Conservation (phyloP, 768 basidiomycete species). For the Pilatotrama ljubarskyi region DNA sequence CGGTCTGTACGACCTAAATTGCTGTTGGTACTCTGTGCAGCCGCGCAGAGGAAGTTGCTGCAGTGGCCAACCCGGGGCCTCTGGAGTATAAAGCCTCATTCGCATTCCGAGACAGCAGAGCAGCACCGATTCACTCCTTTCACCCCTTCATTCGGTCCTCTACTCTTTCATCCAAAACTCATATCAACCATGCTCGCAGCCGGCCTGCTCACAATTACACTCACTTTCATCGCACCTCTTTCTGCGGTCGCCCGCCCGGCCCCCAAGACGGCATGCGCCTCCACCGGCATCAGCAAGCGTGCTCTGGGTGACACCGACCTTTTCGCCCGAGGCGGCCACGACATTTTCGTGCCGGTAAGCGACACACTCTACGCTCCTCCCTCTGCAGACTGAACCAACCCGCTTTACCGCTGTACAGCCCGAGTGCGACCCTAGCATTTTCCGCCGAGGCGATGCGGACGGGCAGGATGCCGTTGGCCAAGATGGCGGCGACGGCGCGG, state of each 20-base stretch:
- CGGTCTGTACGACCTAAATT: no score
- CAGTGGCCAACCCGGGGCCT: not conserved
- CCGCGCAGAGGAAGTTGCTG: no score
- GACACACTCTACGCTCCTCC: no score
- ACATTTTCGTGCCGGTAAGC: not conserved
- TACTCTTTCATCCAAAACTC: not conserved
- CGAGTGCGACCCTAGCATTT: not conserved
- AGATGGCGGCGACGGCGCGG: not conserved
- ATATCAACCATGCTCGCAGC: slow-evolving; percentile 9
- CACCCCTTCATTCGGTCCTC: not conserved
- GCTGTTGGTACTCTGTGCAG: no score
- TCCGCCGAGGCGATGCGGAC: not conserved
- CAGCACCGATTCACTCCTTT: not conserved
- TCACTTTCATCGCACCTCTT: slow-evolving; percentile 2
- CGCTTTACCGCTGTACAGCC: not conserved
- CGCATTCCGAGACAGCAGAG: not conserved
- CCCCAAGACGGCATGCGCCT: not conserved
- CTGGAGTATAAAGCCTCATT: not conserved
- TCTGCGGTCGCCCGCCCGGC: not conserved
- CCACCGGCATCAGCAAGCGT: not conserved
- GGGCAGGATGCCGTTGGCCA: not conserved
- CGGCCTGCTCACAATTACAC: slow-evolving; percentile 3
- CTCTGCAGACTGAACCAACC: not conserved
- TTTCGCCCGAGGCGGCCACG: not conserved
- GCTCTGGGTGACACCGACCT: no score